Conservation (phyloP, 441 rosid genomes). For the Pelargonium cotyledonis region DNA sequence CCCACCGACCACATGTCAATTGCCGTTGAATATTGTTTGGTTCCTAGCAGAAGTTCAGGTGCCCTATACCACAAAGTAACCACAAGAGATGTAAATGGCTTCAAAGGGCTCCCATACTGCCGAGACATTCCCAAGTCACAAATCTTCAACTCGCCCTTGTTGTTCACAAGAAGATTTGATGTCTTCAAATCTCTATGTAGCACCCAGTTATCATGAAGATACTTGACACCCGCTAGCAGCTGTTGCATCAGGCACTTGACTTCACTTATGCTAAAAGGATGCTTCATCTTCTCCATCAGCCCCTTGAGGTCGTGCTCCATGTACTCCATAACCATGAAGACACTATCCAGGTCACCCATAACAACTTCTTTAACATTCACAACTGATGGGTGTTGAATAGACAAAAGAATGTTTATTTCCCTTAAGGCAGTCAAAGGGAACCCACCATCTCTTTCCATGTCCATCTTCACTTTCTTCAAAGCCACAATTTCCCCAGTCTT, state of each 20-base stretch:
- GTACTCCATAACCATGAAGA: constrained; percentile 91
- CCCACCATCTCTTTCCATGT: constrained; percentile 45
- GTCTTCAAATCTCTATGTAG: constrained; percentile 86
- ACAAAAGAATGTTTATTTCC: constrained; percentile 73
- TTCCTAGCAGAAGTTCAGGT: constrained; percentile 77
- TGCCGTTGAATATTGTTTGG: constrained; percentile 75
- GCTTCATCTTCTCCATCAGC: constrained; percentile 60
- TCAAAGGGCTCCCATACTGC: constrained; percentile 69
- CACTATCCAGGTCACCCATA: constrained; percentile 45
- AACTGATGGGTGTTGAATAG: constrained; percentile 61
- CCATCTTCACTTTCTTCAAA: constrained; percentile 77
- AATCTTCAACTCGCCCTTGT: constrained; percentile 64
- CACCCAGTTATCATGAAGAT: constrained; percentile 89
- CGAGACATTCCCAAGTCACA: constrained; percentile 88
- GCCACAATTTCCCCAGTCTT: constrained; percentile 71
- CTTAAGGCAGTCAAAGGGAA: constrained; percentile 71
- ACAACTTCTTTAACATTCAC: constrained; percentile 79
- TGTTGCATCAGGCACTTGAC: constrained; percentile 81
- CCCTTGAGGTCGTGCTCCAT: constrained; percentile 82
- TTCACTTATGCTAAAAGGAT: constrained; percentile 73
- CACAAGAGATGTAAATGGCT: constrained; percentile 70
- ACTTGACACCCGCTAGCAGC: constrained; percentile 66
- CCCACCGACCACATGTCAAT: constrained; percentile 96
- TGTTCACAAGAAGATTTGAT: constrained; percentile 73
- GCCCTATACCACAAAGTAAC: constrained; percentile 89